These are phyloP conservation scores for Rhynchosporium agropyri DNA, from an alignment of 2,329 filamentous ascomycete species.

Conservation along the genomic window DNA sequence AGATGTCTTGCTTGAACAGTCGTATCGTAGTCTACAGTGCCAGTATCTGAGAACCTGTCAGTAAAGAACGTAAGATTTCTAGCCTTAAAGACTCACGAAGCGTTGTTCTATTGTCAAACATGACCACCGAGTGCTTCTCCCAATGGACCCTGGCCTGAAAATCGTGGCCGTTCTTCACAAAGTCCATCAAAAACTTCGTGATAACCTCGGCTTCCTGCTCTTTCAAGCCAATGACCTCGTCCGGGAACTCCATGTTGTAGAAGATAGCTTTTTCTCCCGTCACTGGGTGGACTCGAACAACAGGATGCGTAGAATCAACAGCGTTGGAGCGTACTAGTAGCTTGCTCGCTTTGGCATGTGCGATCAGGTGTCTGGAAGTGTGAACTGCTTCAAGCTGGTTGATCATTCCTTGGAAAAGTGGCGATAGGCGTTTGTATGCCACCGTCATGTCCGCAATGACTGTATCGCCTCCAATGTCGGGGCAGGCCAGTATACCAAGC, in stretches of 20 bases:
- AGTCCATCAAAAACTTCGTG: slow-evolving; percentile 65
- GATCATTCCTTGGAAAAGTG: slow-evolving; percentile 42
- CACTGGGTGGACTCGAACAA: slow-evolving; percentile 71
- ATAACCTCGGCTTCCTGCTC: slow-evolving; percentile 68
- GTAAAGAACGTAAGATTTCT: background rate
- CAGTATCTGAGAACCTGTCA: slow-evolving; percentile 46
- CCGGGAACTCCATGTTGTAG: slow-evolving; percentile 70
- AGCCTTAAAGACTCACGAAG: slow-evolving; percentile 45
- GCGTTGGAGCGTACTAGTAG: slow-evolving; percentile 66
- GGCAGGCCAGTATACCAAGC: slow-evolving; percentile 52
- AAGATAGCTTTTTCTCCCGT: slow-evolving; percentile 74
- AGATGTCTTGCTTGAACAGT: slow-evolving; percentile 51
- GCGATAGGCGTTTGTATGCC: slow-evolving; percentile 55
- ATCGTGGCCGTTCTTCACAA: slow-evolving; percentile 67
- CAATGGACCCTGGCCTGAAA: slow-evolving; percentile 73
- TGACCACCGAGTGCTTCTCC: slow-evolving; percentile 55
- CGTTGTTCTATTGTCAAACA: slow-evolving; percentile 53
- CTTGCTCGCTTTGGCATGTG: slow-evolving; percentile 54
- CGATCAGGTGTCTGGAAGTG: slow-evolving; percentile 56
- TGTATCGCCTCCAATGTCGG: slow-evolving; percentile 67
- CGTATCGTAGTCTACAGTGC: slow-evolving; percentile 53
- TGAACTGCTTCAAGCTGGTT: slow-evolving; percentile 69
- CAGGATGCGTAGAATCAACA: slow-evolving; percentile 65
- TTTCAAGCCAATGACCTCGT: slow-evolving; percentile 68
- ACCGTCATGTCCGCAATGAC: slow-evolving; percentile 71